phyloP scores from a whole-genome alignment of 495 filamentous ascomycete species.

The Aspergillus avenaceus region DNA sequence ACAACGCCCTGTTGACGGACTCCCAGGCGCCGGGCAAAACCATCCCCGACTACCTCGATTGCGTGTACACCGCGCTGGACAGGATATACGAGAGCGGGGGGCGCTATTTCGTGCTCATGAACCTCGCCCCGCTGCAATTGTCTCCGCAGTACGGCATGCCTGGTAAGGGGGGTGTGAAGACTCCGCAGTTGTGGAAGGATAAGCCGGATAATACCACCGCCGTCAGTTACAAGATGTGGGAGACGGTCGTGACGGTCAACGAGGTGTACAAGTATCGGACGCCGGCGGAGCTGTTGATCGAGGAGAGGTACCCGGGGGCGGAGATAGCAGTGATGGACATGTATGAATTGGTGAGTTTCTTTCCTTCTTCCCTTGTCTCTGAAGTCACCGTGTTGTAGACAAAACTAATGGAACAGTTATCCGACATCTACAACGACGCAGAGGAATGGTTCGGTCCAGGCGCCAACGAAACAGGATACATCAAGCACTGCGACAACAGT shows the following conservation, averaged over 20 bases:
- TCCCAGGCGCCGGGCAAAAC: constrained; percentile 53
- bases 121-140: constrained; percentile 58
- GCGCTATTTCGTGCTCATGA: constrained; percentile 65
- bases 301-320: constrained; percentile 53
- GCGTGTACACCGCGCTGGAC: constrained; percentile 57
- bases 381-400: too few relatives aligned
- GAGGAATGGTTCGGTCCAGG: constrained; percentile 53
- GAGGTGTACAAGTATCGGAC: constrained; percentile 58
- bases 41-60: constrained; percentile 59
- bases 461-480: constrained; percentile 58
- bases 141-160: constrained; percentile 55
- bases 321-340: constrained; percentile 62
- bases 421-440: constrained; percentile 59
- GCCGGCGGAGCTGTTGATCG: constrained; percentile 49
- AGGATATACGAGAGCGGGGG: constrained; percentile 59
- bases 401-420: too few relatives aligned
- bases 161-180: constrained; percentile 43
- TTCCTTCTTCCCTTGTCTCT: not conserved
- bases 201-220: constrained; percentile 57
- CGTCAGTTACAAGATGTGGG: constrained; percentile 55
- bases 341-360: constrained; percentile 46
- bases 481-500: constrained; percentile 46
- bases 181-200: constrained; percentile 55
- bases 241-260: constrained; percentile 58
- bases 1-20: constrained; percentile 57